Base-by-base conservation (phyloP, 202 grass and related monocot species). In the Hordeum pubiflorum region DNA sequence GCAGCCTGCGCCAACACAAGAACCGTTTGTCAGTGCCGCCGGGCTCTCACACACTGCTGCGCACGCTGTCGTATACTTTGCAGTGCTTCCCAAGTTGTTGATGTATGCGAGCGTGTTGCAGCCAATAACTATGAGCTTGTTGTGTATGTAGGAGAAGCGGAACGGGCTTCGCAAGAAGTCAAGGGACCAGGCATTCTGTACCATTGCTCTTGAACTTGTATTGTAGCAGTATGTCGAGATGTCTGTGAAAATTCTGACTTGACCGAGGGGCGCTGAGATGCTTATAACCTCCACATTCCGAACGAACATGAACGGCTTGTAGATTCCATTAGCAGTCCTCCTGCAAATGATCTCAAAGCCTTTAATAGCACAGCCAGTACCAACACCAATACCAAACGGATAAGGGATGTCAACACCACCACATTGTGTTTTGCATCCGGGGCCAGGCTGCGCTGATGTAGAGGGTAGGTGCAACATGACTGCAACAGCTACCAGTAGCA, bases 121-220 rank as follows among this genome's bases (percentile, higher is more conserved):
- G 41, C 89, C 86, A 58, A 86, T 75, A 1, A 60, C 55, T 14
- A 78, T 54, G 62, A 91, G 88, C 68, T 39, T 86, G 33, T 91
- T 91, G 6, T 27, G 20, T 3, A 10, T 7, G 36, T 76, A 7
- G 20, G 84, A 87, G 65, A 91, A 83, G 12, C 75, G 65, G 9
- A 66, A 88, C 2, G 79, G 69, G 8, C 9, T 26, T 23, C 0
- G 0, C 4, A 58, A 40, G 36, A 69, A 70, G 20, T 18, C 3
- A 29, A 72, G 9, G 9, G 0, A 10, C 63, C 63, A 72, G 1
- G 0, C 2, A 0, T 14, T 0, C 0, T 0, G 0, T 1, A 20
- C 3, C 74, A 71, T 70, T 70, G 14, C 1, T 14, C 18, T 2
- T 54, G 55, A 52, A 6, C 2, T 78, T n/a, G 0, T 0, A 4